phyloP scores from a whole-genome alignment of 164 flowering plant genomes.

The Platanus orientalis region DNA sequence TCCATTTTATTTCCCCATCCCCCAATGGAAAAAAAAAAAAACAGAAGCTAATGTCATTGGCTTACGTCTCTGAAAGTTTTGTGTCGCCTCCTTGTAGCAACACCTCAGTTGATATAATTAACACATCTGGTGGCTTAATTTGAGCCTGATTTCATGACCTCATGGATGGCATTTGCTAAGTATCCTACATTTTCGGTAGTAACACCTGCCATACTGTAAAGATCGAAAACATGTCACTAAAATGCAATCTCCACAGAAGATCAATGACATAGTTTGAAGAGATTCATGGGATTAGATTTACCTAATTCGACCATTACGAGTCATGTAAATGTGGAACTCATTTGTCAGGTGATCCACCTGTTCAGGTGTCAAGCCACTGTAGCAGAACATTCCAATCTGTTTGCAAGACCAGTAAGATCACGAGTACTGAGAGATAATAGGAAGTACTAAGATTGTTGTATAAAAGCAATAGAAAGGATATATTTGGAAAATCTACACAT shows the following conservation, averaged over 20 bases:
- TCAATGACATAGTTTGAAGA: not conserved
- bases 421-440: not conserved
- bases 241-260: not conserved
- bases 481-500: not conserved
- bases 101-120: not conserved
- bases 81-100: too few species aligned
- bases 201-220: slow-evolving; percentile 88
- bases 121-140: not conserved
- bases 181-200: slow-evolving; percentile 81
- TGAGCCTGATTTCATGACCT: slow-evolving; percentile 68
- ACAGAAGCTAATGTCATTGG: too few species aligned
- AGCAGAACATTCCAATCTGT: slow-evolving; percentile 98
- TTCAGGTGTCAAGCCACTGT: slow-evolving; percentile 89
- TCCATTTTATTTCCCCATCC: too few species aligned
- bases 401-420: slow-evolving; percentile 8
- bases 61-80: too few species aligned
- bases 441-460: not conserved
- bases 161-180: slow-evolving; percentile 90
- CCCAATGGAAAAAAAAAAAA: too few species aligned
- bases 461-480: not conserved
- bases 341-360: slow-evolving; percentile 85
- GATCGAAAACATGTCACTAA: slow-evolving; percentile 8
- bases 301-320: slow-evolving; percentile 98
- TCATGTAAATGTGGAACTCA: slow-evolving; percentile 89
- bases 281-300: slow-evolving; percentile 13